Percentiles rank a stretch among this genome's conserved stretches.
Evolutionary conservation across 805 yeast species (phyloP).

Genomic region (Saccharomycopsis fermentans): DNA sequence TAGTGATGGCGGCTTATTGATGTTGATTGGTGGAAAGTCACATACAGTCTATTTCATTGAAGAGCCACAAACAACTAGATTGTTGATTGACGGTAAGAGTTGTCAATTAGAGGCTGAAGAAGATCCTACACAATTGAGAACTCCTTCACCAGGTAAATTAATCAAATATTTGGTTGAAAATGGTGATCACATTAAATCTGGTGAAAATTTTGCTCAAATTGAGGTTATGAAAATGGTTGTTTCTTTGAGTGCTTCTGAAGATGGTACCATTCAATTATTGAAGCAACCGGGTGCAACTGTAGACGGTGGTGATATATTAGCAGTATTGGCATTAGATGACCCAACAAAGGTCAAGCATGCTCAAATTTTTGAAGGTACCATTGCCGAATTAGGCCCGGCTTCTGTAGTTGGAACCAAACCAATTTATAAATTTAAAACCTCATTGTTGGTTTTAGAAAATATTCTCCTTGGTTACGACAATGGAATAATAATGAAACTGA

Average conservation of each 20-base stretch:
- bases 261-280: slow-evolving; percentile 83
- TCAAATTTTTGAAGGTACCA: slow-evolving; percentile 84
- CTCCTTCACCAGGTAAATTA: slow-evolving; percentile 98
- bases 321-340: slow-evolving; percentile 88
- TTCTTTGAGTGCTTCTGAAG: slow-evolving; percentile 91
- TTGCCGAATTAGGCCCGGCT: slow-evolving; percentile 84
- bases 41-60: slow-evolving; percentile 97
- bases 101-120: slow-evolving; percentile 90
- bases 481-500: slow-evolving; percentile 84
- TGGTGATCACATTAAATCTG: slow-evolving; percentile 86
- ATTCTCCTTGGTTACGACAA: slow-evolving; percentile 89
- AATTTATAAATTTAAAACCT: slow-evolving; percentile 56
- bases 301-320: slow-evolving; percentile 93
- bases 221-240: slow-evolving; percentile 99
- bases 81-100: slow-evolving; percentile 92
- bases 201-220: slow-evolving; percentile 95
- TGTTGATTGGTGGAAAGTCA: slow-evolving; percentile 83
- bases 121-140: slow-evolving; percentile 96
- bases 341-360: slow-evolving; percentile 98
- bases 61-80: slow-evolving; percentile 89
- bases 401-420: slow-evolving; percentile 75
- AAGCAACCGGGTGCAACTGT: slow-evolving; percentile 99
- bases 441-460: slow-evolving; percentile 55
- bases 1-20: slow-evolving; percentile 88
- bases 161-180: slow-evolving; percentile 88